phyloP scores from a whole-genome alignment of 2,329 filamentous ascomycete species.

The Claviceps citrina region DNA sequence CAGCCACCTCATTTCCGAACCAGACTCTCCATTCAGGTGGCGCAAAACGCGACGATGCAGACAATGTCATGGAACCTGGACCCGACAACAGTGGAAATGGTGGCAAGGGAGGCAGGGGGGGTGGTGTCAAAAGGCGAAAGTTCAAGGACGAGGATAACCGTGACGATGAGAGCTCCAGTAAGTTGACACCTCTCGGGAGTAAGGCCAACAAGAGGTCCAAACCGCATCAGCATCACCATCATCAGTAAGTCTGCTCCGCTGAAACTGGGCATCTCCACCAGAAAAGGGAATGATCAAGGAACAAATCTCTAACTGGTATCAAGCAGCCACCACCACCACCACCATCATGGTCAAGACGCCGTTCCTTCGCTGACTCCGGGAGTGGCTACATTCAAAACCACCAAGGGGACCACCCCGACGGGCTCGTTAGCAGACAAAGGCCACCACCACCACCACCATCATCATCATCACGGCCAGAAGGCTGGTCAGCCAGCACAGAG shows the following conservation, averaged over 20 bases:
- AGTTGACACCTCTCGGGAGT: constrained; percentile 39
- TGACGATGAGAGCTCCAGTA: constrained; percentile 51
- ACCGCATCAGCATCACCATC: constrained; percentile 49
- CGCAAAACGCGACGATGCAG: constrained; percentile 38
- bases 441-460: constrained; percentile 33
- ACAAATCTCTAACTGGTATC: constrained; percentile 9
- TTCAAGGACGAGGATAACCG: constrained; percentile 60
- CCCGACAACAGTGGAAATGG: constrained; percentile 24
- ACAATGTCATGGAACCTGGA: constrained; percentile 27
- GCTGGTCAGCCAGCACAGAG: constrained; percentile 13
- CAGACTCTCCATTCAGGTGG: constrained; percentile 13
- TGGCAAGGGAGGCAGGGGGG: constrained; percentile 29
- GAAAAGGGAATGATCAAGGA: background rate
- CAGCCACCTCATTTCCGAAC: constrained; percentile 28
- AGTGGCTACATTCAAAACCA: constrained; percentile 31
- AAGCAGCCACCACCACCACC: constrained; percentile 38
- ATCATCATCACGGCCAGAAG: constrained; percentile 27
- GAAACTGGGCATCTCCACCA: background rate
- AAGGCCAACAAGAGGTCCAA: constrained; percentile 54
- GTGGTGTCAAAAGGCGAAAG: constrained; percentile 45
- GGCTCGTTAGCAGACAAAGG: constrained; percentile 31
- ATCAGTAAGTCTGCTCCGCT: constrained; percentile 36
- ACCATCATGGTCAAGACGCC: constrained; percentile 37
- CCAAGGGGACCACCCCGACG: constrained; percentile 30
- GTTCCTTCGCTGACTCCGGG: constrained; percentile 26